phyloP scores from a whole-genome alignment of 176 grass and related monocot genomes.

The Secale cereale region DNA sequence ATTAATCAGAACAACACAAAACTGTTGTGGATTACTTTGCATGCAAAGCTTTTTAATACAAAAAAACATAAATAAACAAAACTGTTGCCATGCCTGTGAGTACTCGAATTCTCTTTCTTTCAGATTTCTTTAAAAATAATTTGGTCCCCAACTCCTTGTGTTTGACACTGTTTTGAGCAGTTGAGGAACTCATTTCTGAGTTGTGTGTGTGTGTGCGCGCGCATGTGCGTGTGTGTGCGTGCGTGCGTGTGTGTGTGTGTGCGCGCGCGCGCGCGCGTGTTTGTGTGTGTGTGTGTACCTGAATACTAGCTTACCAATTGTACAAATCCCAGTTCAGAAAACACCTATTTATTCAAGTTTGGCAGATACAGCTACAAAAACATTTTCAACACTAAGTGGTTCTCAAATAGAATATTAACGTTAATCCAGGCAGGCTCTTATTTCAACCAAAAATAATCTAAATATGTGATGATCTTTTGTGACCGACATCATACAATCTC shows the following conservation, averaged over 20 bases:
- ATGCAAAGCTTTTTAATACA: background rate
- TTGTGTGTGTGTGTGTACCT: background rate
- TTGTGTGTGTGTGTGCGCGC: background rate
- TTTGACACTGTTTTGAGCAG: background rate
- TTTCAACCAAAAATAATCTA: background rate
- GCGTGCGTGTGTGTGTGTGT: too few species aligned
- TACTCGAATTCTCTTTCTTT: background rate
- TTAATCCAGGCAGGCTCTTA: background rate
- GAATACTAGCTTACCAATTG: background rate
- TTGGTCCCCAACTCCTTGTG: background rate
- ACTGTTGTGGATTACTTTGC: background rate
- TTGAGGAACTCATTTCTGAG: too few species aligned
- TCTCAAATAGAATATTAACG: background rate
- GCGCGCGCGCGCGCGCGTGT: too few species aligned
- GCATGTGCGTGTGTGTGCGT: too few species aligned
- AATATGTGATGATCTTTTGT: background rate
- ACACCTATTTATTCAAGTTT: background rate
- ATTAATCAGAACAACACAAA: background rate
- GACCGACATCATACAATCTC: background rate
- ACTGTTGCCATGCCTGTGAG: background rate
- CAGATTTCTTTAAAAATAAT: background rate
- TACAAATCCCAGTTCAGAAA: background rate
- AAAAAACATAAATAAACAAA: background rate
- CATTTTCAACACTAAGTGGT: background rate
- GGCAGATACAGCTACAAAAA: background rate